Base-by-base conservation (phyloP, 192 early-diverging fungal genomes). In the Backusella tuberculispora region DNA sequence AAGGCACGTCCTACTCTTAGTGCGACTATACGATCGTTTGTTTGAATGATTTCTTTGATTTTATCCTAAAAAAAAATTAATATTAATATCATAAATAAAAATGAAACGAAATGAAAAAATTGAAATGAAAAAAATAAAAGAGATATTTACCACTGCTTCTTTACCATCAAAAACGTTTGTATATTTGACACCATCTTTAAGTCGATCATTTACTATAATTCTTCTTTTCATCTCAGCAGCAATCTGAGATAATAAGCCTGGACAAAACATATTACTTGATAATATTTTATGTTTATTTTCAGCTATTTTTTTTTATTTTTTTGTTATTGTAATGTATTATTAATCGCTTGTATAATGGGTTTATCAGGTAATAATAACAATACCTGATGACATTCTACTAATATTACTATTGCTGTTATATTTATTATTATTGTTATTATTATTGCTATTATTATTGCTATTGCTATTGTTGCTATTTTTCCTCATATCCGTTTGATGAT, bases 1-100 rank as follows among this genome's bases (percentile, higher is more conserved):
- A 99, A 79, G 13, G 96, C 92, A 13, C 96, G 88, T 13, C 97
- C 97, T 6, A 97, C 80, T 14, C 93, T 84, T 24, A 98, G 81
- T 6, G 95, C 94, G 64, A 95, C 80, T 66, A 94, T 91, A 69
- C 96, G 89, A 80, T 98, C 94, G 2, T 85, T 90, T 3, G 93
- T 92, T 67, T 88, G 84, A 74, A 96, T 92, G 19, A 97, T 92
- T 13, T 85, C 83, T 29, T 86, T 85, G 34, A 97, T 84, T 45
- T 91, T 92, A 77, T 78, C 76, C 76, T 78, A 24, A 2, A 60
- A 4, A 48, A 48, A 12, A 48, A n/a, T n/a, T n/a, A n/a, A 65
- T 65, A 65, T n/a, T 6, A 7, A 37, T 40, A n/a, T 65, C 17
- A 29, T 65, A 65, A 63, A 63, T 45, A 48, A 40, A 71, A 19